Evolutionary conservation across 2,329 filamentous ascomycete genomes (phyloP).

Genomic region (Hawksworthiomyces lignivorus): DNA sequence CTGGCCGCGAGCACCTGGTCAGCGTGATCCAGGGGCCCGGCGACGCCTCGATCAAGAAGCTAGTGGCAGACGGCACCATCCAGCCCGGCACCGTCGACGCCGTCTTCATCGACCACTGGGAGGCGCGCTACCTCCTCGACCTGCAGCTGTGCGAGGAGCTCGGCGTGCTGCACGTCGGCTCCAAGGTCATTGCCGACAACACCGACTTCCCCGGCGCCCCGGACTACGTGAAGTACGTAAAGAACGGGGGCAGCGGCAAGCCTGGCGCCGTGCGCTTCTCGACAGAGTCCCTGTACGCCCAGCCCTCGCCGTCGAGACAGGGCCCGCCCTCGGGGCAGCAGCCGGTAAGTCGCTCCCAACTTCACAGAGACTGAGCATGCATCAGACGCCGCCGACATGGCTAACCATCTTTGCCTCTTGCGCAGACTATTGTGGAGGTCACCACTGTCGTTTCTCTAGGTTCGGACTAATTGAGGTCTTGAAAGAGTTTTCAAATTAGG

Average conservation of each 20-base stretch:
- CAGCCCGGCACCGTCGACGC: constrained; percentile 22
- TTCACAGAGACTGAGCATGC: too few species aligned
- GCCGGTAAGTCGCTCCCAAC: too few species aligned
- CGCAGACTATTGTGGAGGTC: too few species aligned
- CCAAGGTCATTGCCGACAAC: constrained; percentile 34
- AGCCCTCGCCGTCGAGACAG: not conserved
- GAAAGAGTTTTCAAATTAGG: too few species aligned
- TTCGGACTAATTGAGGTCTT: too few species aligned
- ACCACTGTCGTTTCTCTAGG: too few species aligned
- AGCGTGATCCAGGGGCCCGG: constrained; percentile 26
- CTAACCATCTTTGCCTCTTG: too few species aligned
- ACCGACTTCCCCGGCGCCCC: constrained; percentile 35
- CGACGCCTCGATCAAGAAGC: constrained; percentile 21
- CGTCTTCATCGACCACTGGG: constrained; percentile 29
- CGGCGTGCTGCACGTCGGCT: constrained; percentile 23
- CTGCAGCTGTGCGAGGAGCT: constrained; percentile 26
- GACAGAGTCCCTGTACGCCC: constrained; percentile 14
- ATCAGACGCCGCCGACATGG: too few species aligned
- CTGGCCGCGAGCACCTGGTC: constrained; percentile 25
- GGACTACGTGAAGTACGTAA: constrained; percentile 33
- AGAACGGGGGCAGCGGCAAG: constrained; percentile 18
- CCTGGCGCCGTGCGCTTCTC: constrained; percentile 18
- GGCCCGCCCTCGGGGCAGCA: too few species aligned
- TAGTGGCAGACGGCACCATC: constrained; percentile 22
- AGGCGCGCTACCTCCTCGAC: constrained; percentile 28